Evolutionary conservation across 2,329 filamentous ascomycete species (phyloP).

Genomic region (Xylogone sp.): DNA sequence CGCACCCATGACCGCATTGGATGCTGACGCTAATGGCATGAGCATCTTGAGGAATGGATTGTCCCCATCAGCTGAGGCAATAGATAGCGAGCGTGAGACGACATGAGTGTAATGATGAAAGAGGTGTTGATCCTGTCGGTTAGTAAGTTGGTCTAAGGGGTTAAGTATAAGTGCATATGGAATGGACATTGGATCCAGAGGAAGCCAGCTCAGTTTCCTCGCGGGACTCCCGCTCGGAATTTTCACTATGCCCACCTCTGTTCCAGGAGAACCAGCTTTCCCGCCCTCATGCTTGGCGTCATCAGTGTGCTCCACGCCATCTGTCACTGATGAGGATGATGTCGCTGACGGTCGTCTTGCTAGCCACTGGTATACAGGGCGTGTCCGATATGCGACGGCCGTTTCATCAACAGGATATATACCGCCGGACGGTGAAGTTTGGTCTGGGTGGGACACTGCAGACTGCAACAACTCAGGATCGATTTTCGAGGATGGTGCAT

Average conservation of each 20-base stretch:
- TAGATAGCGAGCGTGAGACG: constrained; percentile 2
- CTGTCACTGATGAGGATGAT: not conserved
- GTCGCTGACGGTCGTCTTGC: not conserved
- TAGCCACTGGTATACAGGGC: not conserved
- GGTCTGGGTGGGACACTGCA: not conserved
- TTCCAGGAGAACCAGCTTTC: not conserved
- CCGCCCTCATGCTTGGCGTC: not conserved
- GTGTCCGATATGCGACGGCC: not conserved
- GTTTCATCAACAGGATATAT: not conserved
- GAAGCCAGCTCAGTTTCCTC: not conserved
- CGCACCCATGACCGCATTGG: constrained; percentile 2
- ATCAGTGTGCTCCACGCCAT: not conserved
- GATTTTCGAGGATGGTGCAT: not conserved
- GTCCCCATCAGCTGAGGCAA: not conserved
- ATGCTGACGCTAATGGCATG: constrained; percentile 1
- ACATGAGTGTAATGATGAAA: constrained; percentile 1
- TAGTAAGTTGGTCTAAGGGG: not conserved
- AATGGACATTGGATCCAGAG: not conserved
- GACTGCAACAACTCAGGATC: not conserved
- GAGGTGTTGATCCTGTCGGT: constrained; percentile 2
- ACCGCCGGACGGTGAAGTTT: not conserved
- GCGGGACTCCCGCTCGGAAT: not conserved
- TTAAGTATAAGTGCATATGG: not conserved
- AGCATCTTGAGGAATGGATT: constrained; percentile 3
- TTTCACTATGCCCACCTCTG: not conserved